Conservation (phyloP, 169 alveolate species). For the Plasmodium gonderi region DNA sequence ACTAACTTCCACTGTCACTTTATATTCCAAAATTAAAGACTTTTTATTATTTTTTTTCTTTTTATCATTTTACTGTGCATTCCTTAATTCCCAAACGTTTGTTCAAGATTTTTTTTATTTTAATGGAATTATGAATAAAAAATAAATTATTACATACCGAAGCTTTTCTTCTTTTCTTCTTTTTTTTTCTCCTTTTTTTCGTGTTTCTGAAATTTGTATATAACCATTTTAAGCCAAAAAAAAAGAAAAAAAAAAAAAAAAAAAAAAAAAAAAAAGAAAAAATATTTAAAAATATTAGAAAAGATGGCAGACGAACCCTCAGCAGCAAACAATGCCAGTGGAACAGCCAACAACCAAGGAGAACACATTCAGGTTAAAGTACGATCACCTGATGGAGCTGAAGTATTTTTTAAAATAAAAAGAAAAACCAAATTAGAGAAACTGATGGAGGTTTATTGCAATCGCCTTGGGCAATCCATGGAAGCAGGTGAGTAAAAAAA, state of each 20-base stretch:
- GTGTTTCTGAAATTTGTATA: not conserved
- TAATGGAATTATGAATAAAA: no score
- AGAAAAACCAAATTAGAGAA: conserved; percentile 95
- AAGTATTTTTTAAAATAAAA: conserved; percentile 96
- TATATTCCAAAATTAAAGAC: no score
- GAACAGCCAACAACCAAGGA: conserved; percentile 24
- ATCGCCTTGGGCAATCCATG: conserved; percentile 93
- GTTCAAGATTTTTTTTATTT: no score
- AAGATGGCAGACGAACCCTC: conserved; percentile 43
- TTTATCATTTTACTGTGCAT: no score
- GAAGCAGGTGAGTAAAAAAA: conserved; percentile 86
- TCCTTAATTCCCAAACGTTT: no score
- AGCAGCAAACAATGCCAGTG: conserved; percentile 26
- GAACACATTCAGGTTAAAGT: conserved; percentile 88
- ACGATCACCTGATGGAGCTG: conserved; percentile 95
- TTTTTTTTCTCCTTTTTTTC: not conserved
- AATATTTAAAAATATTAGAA: not conserved
- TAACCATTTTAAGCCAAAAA: not conserved
- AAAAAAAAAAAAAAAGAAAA: not conserved
- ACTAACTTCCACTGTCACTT: no score
- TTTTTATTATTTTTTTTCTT: no score
- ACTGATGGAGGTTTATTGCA: conserved; percentile 97
- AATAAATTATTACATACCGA: no score
- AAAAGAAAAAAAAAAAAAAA: not conserved
- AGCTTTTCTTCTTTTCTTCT: not conserved